These are phyloP conservation scores for Cicer bijugum DNA, from an alignment of 306 rosid species.

Conservation along the genomic window DNA sequence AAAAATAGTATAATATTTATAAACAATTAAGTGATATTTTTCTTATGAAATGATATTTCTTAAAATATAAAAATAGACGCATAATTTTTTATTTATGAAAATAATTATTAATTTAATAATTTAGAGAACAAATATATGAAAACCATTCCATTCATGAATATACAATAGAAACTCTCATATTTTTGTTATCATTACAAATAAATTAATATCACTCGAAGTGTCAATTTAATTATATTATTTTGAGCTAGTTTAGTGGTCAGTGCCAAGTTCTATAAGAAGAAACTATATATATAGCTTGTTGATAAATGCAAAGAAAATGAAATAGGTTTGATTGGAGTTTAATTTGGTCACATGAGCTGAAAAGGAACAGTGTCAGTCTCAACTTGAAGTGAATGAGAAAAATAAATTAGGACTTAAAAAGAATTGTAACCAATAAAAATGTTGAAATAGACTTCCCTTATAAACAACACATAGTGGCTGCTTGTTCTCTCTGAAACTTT, in stretches of 20 bases:
- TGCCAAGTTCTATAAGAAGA: constrained; percentile 31
- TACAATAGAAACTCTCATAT: no score
- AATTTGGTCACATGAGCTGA: constrained; percentile 39
- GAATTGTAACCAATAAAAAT: constrained; percentile 42
- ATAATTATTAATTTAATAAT: no score
- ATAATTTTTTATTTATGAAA: no score
- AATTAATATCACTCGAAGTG: constrained; percentile 36
- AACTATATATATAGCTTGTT: not conserved
- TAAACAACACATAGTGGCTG: constrained; percentile 40
- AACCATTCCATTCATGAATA: no score
- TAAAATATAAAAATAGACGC: no score
- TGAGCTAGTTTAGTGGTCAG: constrained; percentile 47
- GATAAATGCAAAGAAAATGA: constrained; percentile 52
- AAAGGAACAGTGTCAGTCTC: constrained; percentile 52
- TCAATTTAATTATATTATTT: constrained; percentile 31
- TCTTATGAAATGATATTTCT: no score
- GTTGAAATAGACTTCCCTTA: constrained; percentile 42
- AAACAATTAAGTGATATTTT: no score
- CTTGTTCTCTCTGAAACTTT: constrained; percentile 50
- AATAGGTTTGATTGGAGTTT: constrained; percentile 34
- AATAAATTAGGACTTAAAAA: not conserved
- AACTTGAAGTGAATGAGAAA: constrained; percentile 36
- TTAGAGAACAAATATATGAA: no score
- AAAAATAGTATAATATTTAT: no score
- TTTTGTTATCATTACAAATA: constrained; percentile 43